phyloP scores from a whole-genome alignment of 2,329 filamentous ascomycete species.

The Nemania serpens region DNA sequence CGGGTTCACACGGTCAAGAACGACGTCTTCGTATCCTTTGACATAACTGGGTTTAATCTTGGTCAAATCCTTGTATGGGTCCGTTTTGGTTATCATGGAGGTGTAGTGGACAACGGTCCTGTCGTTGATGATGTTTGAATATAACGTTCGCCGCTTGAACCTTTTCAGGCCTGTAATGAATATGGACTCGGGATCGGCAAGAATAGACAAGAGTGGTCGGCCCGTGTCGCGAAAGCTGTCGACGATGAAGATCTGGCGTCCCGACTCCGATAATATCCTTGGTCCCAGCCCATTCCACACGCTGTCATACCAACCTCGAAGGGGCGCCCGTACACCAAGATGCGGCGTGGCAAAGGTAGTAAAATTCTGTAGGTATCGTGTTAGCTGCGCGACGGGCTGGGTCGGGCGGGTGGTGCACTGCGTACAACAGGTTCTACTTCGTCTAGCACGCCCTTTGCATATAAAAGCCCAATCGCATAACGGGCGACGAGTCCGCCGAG shows the following conservation, averaged over 20 bases:
- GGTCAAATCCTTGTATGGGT: constrained; percentile 74
- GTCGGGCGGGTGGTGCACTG: not conserved
- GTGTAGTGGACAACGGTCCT: constrained; percentile 83
- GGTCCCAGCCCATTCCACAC: constrained; percentile 86
- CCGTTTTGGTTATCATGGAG: constrained; percentile 73
- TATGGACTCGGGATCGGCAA: constrained; percentile 82
- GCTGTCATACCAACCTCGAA: constrained; percentile 67
- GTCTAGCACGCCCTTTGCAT: constrained; percentile 80
- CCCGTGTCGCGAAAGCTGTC: constrained; percentile 84
- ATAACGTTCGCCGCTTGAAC: constrained; percentile 79
- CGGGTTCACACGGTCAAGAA: constrained; percentile 71
- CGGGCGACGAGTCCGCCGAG: constrained; percentile 84
- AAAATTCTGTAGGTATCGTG: constrained; percentile 68
- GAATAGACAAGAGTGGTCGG: constrained; percentile 76
- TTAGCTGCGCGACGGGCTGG: not conserved
- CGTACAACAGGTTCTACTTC: constrained; percentile 75
- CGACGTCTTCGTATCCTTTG: constrained; percentile 72
- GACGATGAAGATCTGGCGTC: constrained; percentile 83
- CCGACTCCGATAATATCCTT: constrained; percentile 79
- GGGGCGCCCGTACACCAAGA: constrained; percentile 73
- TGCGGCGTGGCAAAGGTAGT: constrained; percentile 89
- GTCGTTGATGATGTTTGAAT: constrained; percentile 88
- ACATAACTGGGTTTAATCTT: constrained; percentile 74
- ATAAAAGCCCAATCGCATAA: constrained; percentile 83
- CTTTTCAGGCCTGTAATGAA: constrained; percentile 79